Conservation (phyloP, 805 yeast genomes). For the Sugiyamaella smithiae region DNA sequence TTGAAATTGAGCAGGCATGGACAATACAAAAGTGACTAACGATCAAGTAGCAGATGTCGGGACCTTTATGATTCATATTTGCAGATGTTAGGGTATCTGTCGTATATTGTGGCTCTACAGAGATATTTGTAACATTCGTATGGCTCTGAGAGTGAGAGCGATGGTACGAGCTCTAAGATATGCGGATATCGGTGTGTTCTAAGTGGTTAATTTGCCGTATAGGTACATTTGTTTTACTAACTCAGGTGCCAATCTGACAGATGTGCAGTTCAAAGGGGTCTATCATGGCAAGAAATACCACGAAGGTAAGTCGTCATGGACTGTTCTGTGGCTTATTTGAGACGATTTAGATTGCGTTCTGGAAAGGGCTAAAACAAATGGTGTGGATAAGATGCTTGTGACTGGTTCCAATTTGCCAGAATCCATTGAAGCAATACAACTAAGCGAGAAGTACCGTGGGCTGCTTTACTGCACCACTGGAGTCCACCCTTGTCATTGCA, state of each 20-base stretch:
- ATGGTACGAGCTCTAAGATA: no score
- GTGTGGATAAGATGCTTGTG: constrained; percentile 68
- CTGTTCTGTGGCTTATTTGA: background rate
- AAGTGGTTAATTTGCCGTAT: no score
- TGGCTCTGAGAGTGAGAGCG: no score
- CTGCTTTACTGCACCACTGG: constrained; percentile 72
- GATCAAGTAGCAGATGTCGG: no score
- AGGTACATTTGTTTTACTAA: no score
- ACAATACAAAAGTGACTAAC: background rate
- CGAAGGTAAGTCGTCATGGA: constrained; percentile 28
- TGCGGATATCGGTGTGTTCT: no score
- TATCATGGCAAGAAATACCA: constrained; percentile 74
- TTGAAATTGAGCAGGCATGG: constrained; percentile 11
- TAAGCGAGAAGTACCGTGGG: constrained; percentile 43
- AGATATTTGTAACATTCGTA: no score
- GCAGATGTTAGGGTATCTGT: background rate
- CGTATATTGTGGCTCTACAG: no score
- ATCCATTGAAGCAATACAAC: constrained; percentile 55
- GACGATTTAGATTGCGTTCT: constrained; percentile 63
- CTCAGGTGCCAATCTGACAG: constrained; percentile 82
- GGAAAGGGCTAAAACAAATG: constrained; percentile 58
- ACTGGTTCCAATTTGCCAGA: constrained; percentile 82
- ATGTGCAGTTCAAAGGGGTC: constrained; percentile 78
- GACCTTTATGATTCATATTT: background rate
- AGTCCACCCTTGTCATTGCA: constrained; percentile 90